These are phyloP conservation scores for Tubosaeta sp. DNA, from an alignment of 768 basidiomycete genomes.

Conservation along the genomic window DNA sequence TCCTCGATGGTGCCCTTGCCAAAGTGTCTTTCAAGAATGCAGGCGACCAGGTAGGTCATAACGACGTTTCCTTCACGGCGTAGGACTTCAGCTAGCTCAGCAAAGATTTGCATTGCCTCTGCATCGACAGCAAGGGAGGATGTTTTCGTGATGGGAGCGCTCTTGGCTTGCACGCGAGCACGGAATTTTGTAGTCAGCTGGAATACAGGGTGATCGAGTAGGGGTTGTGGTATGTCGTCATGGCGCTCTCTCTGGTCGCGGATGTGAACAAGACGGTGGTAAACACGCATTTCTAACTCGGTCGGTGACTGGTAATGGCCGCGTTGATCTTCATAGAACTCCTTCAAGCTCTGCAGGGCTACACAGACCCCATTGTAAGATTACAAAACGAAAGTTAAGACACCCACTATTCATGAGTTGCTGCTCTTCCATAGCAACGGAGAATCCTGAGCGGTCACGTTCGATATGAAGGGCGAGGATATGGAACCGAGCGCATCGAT, in stretches of 20 bases:
- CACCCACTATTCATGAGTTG: conserved; percentile 86
- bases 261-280: conserved; percentile 89
- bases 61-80: conserved; percentile 59
- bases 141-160: conserved; percentile 68
- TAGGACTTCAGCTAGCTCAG: conserved; percentile 55
- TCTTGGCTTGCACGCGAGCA: conserved; percentile 72
- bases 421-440: conserved; percentile 73
- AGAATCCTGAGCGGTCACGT: conserved; percentile 55
- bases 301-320: conserved; percentile 65
- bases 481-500: conserved; percentile 91
- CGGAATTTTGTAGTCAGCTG: conserved; percentile 81
- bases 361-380: not conserved
- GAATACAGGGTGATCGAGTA: conserved; percentile 72
- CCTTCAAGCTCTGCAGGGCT: conserved; percentile 91
- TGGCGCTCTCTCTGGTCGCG: conserved; percentile 76
- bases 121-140: conserved; percentile 59
- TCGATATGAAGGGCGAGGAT: conserved; percentile 73
- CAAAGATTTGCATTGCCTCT: conserved; percentile 63
- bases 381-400: not conserved
- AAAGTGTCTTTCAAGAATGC: conserved; percentile 84
- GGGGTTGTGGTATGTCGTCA: conserved; percentile 64
- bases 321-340: conserved; percentile 86
- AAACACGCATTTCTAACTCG: conserved; percentile 95
- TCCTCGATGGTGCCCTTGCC: conserved; percentile 75
- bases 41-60: conserved; percentile 87